Percentiles rank a stretch among this genome's conserved stretches.
phyloP scores from a whole-genome alignment of 306 rosid species.

The Sechiopsis laciniata region DNA sequence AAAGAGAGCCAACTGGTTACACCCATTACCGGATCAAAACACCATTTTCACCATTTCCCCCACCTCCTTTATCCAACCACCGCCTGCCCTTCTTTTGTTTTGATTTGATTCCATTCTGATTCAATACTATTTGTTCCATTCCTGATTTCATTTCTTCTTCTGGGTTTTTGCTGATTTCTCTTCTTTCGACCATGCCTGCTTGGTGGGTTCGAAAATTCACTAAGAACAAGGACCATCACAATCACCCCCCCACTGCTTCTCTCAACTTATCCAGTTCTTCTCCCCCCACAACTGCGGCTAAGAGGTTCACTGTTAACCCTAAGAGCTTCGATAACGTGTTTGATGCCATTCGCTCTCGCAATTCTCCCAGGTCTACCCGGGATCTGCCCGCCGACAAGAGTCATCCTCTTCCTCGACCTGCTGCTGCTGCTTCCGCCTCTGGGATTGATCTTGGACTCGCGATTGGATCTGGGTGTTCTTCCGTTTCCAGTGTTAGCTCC shows the following conservation, averaged over 20 bases:
- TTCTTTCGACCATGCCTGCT: slow-evolving; percentile 55
- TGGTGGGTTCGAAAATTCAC: slow-evolving; percentile 74
- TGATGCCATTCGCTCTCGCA: slow-evolving; percentile 29
- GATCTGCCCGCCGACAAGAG: slow-evolving; percentile 30
- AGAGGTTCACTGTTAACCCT: slow-evolving; percentile 9
- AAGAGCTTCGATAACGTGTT: slow-evolving; percentile 54
- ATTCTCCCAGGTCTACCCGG: slow-evolving; percentile 38
- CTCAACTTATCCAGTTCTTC: slow-evolving; percentile 37
- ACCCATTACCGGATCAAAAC: too few species aligned
- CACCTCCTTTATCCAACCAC: slow-evolving; percentile 17
- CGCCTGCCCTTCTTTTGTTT: too few species aligned
- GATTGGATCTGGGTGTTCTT: slow-evolving; percentile 49
- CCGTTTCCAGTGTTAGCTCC: slow-evolving; percentile 74
- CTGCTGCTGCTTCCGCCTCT: slow-evolving; percentile 25
- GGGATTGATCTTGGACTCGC: slow-evolving; percentile 44
- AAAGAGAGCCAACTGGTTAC: too few species aligned
- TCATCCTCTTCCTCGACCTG: slow-evolving; percentile 68
- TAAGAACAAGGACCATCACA: slow-evolving; percentile 45
- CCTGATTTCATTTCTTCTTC: neutral
- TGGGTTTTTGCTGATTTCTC: neutral
- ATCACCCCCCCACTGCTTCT: slow-evolving; percentile 1
- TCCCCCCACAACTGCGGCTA: neutral
- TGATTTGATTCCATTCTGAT: neutral
- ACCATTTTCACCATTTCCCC: too few species aligned
- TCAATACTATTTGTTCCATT: neutral